Percentiles rank a stretch among this genome's conserved stretches.
Evolutionary conservation across 345 rosid genomes (phyloP).

Genomic region (Sisymbrium irio): DNA sequence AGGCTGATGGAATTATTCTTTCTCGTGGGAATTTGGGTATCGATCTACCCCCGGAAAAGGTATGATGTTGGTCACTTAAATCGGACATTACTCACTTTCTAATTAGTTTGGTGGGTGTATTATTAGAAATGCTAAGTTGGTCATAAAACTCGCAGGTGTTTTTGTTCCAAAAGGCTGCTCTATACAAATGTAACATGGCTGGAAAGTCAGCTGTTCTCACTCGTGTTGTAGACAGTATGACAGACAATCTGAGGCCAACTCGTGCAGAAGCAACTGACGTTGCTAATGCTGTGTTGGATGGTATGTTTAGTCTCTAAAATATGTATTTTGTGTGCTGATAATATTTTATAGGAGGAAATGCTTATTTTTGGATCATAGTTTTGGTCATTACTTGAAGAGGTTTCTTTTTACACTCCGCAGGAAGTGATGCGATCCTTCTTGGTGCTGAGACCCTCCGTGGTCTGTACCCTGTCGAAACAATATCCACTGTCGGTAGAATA

Average conservation of each 20-base stretch:
- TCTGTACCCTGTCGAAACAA: slow-evolving; percentile 85
- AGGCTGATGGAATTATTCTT: slow-evolving; percentile 95
- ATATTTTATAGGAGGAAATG: background rate
- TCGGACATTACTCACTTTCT: background rate
- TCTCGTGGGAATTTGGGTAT: slow-evolving; percentile 96
- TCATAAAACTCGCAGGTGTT: slow-evolving; percentile 58
- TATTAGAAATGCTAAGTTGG: slow-evolving; percentile 16
- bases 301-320: slow-evolving; percentile 33
- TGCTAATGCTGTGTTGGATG: slow-evolving; percentile 97
- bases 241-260: slow-evolving; percentile 88
- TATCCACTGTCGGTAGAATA: slow-evolving; percentile 83
- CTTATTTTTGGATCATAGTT: slow-evolving; percentile 4
- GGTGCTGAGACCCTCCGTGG: slow-evolving; percentile 98
- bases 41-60: slow-evolving; percentile 98
- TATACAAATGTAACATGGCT: slow-evolving; percentile 95
- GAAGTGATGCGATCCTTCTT: slow-evolving; percentile 98
- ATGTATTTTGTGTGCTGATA: background rate
- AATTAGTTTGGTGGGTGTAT: slow-evolving; percentile 6
- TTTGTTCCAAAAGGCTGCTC: slow-evolving; percentile 91
- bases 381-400: background rate
- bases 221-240: slow-evolving; percentile 99
- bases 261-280: slow-evolving; percentile 99
- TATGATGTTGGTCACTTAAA: slow-evolving; percentile 19
- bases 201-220: slow-evolving; percentile 97
- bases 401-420: slow-evolving; percentile 37